These are phyloP conservation scores for Staphylotrichum longicolle DNA, from an alignment of 495 filamentous ascomycete genomes.

Conservation along the genomic window DNA sequence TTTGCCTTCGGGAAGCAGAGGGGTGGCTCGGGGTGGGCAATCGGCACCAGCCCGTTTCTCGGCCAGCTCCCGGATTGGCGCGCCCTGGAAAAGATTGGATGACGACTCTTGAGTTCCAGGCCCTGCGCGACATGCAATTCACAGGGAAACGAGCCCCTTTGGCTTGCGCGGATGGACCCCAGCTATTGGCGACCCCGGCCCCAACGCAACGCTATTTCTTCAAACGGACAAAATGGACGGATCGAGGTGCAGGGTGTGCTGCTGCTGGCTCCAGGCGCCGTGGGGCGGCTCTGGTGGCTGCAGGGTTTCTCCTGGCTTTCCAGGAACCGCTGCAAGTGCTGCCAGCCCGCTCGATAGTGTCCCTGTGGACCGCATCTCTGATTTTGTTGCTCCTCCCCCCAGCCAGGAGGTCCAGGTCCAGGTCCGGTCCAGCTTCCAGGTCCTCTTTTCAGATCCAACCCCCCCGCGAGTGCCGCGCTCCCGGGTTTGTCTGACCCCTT, in stretches of 20 bases:
- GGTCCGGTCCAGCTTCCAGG: neutral
- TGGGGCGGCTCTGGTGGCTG: neutral
- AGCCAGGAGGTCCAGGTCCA: neutral
- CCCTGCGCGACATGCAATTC: conserved; percentile 1
- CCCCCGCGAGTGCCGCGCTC: neutral
- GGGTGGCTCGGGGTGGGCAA: neutral
- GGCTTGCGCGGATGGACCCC: conserved; percentile 8
- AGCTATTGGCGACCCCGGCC: conserved; percentile 10
- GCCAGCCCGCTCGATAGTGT: conserved; percentile 12
- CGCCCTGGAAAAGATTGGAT: conserved; percentile 12
- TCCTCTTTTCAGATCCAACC: neutral
- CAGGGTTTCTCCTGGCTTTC: conserved; percentile 14
- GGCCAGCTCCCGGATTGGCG: conserved; percentile 6
- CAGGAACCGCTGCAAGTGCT: conserved; percentile 20
- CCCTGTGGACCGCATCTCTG: conserved; percentile 21
- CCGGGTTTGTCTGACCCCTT: neutral
- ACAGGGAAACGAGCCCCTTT: conserved; percentile 9
- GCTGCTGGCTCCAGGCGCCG: neutral
- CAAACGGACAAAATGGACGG: conserved; percentile 2
- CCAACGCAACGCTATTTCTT: conserved; percentile 2
- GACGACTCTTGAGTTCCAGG: conserved; percentile 8
- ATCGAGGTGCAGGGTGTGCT: conserved; percentile 1
- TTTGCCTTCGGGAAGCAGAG: conserved; percentile 3
- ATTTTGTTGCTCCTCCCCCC: conserved; percentile 20
- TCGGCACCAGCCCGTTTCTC: neutral